Evolutionary conservation across 2,329 filamentous ascomycete species (phyloP).

Genomic region (Diaporthe capsici): DNA sequence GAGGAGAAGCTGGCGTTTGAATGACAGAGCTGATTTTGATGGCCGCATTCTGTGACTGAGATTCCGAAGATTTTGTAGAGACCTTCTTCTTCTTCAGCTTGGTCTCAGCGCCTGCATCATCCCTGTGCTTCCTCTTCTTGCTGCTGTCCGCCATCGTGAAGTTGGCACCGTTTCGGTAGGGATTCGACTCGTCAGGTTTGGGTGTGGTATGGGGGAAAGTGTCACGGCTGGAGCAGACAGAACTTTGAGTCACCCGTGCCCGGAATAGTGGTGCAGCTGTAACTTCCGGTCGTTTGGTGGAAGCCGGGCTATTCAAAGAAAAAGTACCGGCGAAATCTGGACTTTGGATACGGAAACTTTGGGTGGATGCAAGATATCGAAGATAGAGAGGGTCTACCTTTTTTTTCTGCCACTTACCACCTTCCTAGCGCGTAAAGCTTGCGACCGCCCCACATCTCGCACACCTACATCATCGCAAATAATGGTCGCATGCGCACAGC

Average conservation of each 20-base stretch:
- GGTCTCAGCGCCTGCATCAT: conserved; percentile 52
- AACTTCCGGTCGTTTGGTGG: neutral
- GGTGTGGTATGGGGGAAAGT: too few species aligned
- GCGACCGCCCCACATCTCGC: neutral
- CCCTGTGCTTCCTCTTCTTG: conserved; percentile 69
- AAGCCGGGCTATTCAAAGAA: neutral
- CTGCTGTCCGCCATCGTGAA: conserved; percentile 56
- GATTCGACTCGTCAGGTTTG: too few species aligned
- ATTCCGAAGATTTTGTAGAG: conserved; percentile 58
- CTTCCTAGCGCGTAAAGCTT: conserved; percentile 27
- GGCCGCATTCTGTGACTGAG: conserved; percentile 50
- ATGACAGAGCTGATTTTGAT: conserved; percentile 51
- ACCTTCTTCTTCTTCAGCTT: conserved; percentile 68
- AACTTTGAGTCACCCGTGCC: neutral
- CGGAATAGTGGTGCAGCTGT: neutral
- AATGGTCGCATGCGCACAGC: conserved; percentile 13
- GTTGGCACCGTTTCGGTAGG: neutral
- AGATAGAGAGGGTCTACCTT: conserved; percentile 8
- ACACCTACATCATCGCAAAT: conserved; percentile 33
- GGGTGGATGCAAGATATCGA: neutral
- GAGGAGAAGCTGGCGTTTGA: conserved; percentile 46
- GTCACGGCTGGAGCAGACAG: neutral
- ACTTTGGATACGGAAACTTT: neutral
- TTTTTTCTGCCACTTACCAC: conserved; percentile 41
- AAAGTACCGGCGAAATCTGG: neutral